These are phyloP conservation scores for Cordyceps javanica DNA, from an alignment of 2,329 filamentous ascomycete species.

Conservation along the genomic window DNA sequence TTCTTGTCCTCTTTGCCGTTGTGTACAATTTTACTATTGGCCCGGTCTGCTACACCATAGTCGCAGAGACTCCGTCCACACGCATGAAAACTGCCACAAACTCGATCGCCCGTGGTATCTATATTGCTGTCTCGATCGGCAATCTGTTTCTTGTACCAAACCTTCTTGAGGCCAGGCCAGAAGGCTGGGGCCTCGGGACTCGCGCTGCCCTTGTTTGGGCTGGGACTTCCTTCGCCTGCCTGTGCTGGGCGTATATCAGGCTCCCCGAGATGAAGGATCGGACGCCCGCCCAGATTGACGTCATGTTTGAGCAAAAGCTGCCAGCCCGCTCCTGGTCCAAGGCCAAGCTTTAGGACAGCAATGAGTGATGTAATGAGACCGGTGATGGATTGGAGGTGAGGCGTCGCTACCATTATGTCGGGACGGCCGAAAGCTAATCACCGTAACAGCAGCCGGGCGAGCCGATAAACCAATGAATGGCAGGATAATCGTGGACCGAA, in stretches of 20 bases:
- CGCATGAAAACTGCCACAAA: slow-evolving; percentile 20
- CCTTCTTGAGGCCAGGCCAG: slow-evolving; percentile 17
- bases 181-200: slow-evolving; percentile 18
- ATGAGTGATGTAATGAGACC: not conserved
- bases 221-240: slow-evolving; percentile 12
- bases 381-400: not conserved
- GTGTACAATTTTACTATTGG: slow-evolving; percentile 39
- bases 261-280: slow-evolving; percentile 21
- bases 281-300: slow-evolving; percentile 18
- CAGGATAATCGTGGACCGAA: no score
- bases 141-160: slow-evolving; percentile 18
- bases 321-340: slow-evolving; percentile 17
- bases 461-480: no score
- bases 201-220: slow-evolving; percentile 18
- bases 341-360: slow-evolving; percentile 6
- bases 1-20: slow-evolving; percentile 34
- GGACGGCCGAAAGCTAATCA: not conserved
- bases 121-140: slow-evolving; percentile 16
- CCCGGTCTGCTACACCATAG: slow-evolving; percentile 31
- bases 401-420: not conserved
- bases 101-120: slow-evolving; percentile 16
- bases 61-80: slow-evolving; percentile 32
- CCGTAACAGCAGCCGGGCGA: no score
- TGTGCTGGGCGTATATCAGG: slow-evolving; percentile 19
- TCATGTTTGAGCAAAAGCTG: slow-evolving; percentile 20